Percentiles rank a stretch among this genome's conserved stretches.
Evolutionary conservation across 148 eudicot species (phyloP).

Genomic region (Diospyros kaki): DNA sequence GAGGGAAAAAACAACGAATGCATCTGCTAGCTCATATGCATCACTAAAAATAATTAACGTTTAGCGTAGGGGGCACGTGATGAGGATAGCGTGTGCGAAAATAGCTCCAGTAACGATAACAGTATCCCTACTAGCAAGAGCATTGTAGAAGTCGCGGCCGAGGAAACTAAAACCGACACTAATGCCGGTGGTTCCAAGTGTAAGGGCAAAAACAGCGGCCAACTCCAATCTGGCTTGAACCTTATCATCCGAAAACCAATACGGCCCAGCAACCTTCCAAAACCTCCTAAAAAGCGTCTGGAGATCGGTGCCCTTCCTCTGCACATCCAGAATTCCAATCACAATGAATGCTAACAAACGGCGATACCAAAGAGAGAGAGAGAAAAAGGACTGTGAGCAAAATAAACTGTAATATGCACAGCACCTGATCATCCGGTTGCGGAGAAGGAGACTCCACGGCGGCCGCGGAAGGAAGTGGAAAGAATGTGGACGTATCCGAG

Average conservation of each 20-base stretch:
- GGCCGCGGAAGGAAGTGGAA: too few relatives aligned
- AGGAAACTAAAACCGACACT: conserved; percentile 93
- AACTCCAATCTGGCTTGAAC: conserved; percentile 68
- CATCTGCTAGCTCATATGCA: too few relatives aligned
- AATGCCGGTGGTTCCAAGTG: conserved; percentile 87
- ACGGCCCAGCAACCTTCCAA: conserved; percentile 92
- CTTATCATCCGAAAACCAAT: conserved; percentile 91
- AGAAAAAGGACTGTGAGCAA: not conserved
- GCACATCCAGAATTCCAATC: conserved; percentile 12
- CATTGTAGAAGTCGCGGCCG: conserved; percentile 94
- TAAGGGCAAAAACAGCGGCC: conserved; percentile 83
- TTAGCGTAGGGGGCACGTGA: not conserved
- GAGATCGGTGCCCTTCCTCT: conserved; percentile 59
- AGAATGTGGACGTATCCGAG: too few relatives aligned
- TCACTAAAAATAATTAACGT: not conserved
- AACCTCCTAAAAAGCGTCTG: conserved; percentile 60
- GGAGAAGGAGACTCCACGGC: too few relatives aligned
- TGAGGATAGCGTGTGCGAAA: not conserved
- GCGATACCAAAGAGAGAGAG: not conserved
- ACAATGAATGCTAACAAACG: not conserved
- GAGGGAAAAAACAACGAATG: not conserved
- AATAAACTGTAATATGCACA: too few relatives aligned
- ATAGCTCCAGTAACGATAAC: not conserved
- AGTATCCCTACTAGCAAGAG: conserved; percentile 68
- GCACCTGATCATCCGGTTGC: too few relatives aligned